phyloP scores from a whole-genome alignment of 2,329 filamentous ascomycete genomes.

The Fusarium continuum region DNA sequence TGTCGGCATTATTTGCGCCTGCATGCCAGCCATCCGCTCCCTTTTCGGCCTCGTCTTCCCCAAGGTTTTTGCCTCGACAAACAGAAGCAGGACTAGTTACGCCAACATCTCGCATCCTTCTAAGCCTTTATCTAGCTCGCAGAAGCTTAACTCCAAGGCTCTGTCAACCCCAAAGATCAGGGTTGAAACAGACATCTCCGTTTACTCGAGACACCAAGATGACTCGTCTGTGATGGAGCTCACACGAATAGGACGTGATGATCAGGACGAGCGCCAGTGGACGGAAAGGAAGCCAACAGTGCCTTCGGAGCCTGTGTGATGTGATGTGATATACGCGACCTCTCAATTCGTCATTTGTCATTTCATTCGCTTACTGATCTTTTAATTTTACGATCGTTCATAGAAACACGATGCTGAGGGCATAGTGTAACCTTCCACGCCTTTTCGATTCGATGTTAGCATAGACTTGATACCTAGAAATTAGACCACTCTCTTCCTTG shows the following conservation, averaged over 20 bases:
- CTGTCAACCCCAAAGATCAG: background rate
- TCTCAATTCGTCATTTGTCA: no score
- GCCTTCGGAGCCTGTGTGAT: constrained; percentile 6
- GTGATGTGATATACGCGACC: no score
- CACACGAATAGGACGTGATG: background rate
- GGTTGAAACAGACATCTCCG: background rate
- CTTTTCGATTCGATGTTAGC: background rate
- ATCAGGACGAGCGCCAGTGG: background rate
- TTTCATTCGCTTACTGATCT: background rate
- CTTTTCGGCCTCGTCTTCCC: constrained; percentile 29
- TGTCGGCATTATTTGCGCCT: constrained; percentile 45
- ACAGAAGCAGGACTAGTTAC: constrained; percentile 15
- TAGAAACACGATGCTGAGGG: background rate
- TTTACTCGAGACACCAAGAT: background rate
- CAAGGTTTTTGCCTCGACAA: constrained; percentile 24
- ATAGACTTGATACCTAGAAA: background rate
- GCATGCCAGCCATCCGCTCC: constrained; percentile 41
- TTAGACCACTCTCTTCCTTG: background rate
- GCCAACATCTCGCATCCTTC: constrained; percentile 17
- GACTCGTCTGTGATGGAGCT: constrained; percentile 8
- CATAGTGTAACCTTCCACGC: background rate
- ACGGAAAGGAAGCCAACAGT: background rate
- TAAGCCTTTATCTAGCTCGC: background rate
- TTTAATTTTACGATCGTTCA: background rate
- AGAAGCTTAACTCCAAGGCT: background rate